phyloP scores from a whole-genome alignment of 345 rosid genomes.

The Eucalyptus camaldulensis region DNA sequence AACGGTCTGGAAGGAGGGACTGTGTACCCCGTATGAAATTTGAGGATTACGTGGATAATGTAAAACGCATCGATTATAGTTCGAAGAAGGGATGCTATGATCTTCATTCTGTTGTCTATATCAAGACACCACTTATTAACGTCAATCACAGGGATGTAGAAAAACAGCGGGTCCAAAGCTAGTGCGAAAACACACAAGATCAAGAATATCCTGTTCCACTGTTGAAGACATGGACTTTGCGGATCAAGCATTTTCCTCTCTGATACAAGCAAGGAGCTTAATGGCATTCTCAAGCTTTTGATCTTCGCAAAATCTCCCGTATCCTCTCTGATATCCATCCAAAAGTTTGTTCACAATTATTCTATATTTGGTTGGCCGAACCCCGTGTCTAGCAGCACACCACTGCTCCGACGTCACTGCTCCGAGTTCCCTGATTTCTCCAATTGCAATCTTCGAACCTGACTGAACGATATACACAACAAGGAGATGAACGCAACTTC shows the following conservation, averaged over 20 bases:
- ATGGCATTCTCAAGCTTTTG: conserved; percentile 25
- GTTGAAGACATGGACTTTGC: conserved; percentile 42
- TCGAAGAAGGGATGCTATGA: conserved; percentile 38
- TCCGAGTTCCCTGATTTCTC: conserved; percentile 11
- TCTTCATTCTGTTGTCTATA: conserved; percentile 31
- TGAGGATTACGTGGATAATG: conserved; percentile 43
- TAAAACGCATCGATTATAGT: conserved; percentile 41
- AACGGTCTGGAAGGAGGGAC: conserved; percentile 69
- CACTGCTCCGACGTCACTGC: not conserved
- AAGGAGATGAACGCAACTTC: not conserved
- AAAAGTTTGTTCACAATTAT: conserved; percentile 12
- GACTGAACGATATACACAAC: not conserved
- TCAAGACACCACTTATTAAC: conserved; percentile 19
- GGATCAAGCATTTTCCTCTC: conserved; percentile 40
- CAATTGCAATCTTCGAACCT: conserved; percentile 34
- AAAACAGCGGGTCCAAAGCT: conserved; percentile 64
- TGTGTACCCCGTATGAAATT: conserved; percentile 63
- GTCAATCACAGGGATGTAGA: conserved; percentile 54
- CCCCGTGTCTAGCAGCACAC: not conserved
- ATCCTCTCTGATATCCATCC: conserved; percentile 10
- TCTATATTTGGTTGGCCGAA: not conserved
- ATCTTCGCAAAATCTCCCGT: conserved; percentile 33
- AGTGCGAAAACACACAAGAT: conserved; percentile 44
- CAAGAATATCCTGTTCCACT: conserved; percentile 56
- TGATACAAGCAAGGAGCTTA: not conserved